Evolutionary conservation across 768 basidiomycete genomes (phyloP).

Genomic region (Ramaria rubella): DNA sequence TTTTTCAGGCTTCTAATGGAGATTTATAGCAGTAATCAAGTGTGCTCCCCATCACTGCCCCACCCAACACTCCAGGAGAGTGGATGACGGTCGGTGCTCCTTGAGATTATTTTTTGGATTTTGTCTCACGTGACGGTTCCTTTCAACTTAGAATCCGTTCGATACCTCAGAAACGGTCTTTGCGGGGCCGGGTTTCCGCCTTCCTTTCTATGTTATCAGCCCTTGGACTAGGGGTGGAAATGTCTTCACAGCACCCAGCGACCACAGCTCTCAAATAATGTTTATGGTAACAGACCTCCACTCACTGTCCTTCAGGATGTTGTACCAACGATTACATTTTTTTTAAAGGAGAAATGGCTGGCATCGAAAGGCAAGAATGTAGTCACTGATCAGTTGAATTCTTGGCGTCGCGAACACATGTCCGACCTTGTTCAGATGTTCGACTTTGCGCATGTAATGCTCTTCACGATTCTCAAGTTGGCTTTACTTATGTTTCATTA

Average conservation of each 20-base stretch:
- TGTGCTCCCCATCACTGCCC: constrained; percentile 7
- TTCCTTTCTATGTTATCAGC: constrained; percentile 14
- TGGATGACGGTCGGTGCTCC: constrained; percentile 6
- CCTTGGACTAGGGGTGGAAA: constrained; percentile 14
- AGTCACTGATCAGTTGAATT: constrained; percentile 9
- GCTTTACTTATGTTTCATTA: background rate
- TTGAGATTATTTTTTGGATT: too few species aligned
- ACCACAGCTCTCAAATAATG: constrained; percentile 13
- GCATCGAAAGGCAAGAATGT: constrained; percentile 10
- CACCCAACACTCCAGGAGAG: constrained; percentile 12
- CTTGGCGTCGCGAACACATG: constrained; percentile 17
- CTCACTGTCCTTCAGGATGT: too few species aligned
- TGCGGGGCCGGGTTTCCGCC: constrained; percentile 15
- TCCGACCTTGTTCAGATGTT: constrained; percentile 14
- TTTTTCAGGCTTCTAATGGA: too few species aligned
- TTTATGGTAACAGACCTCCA: too few species aligned
- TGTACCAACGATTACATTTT: too few species aligned
- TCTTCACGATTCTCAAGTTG: too few species aligned
- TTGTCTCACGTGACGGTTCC: too few species aligned
- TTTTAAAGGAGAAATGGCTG: constrained; percentile 13
- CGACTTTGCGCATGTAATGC: constrained; percentile 14
- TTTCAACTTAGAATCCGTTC: constrained; percentile 1
- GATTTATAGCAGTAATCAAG: too few species aligned
- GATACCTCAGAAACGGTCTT: constrained; percentile 1
- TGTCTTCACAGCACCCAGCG: constrained; percentile 13